Base-by-base conservation (phyloP, 202 grass and related monocot genomes). In the Hordeum pubiflorum region DNA sequence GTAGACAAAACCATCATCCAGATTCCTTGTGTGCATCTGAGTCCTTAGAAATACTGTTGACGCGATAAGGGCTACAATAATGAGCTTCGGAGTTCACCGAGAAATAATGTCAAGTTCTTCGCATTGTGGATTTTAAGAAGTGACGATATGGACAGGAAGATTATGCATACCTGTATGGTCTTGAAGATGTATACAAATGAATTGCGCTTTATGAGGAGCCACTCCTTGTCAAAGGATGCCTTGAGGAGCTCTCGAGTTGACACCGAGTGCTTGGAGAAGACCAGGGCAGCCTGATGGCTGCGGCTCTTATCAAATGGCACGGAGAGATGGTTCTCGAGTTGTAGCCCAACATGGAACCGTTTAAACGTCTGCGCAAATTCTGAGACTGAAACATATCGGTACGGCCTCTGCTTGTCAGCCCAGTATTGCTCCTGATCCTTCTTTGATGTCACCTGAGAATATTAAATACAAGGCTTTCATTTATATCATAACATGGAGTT, bases 391-490 rank as follows among this genome's bases (percentile, higher is more conserved):
- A 99, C 77, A 67, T 99, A 96, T 70, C 89, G 70, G 83, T 99
- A 99, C 1, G 96, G 90, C 80, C 77, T 86, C 4, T 79, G 58
- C 66, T 86, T 95, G 39, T 93, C 80, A 44, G 73, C 87, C 96
- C 96, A 99, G 85, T 99, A 99, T 75, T 99, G 96, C 75, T 88
- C 90, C 85, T 99, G 96, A 83, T 99, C 96, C 80, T 99, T 99
- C 58, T 87, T 94, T 80, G 94, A 97, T 37, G 92, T 97, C 63
- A 97, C 92, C 94, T 97, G 72, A 74, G 63, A 80, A 75, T 60
- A 75, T 72, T 55, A 61, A 0, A 69, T 33, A 55, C 38, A 58
- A 69, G 9, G 12, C 14, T 36, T 9, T 85, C 15, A 43, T 62
- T 18, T 9, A 69, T 86, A 75, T 75, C 57, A 69, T 55, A 58